Percentiles rank a stretch among this genome's conserved stretches.
Evolutionary conservation across 1,284 basidiomycete species (phyloP).

Genomic region (Heterobasidion parviporum): DNA sequence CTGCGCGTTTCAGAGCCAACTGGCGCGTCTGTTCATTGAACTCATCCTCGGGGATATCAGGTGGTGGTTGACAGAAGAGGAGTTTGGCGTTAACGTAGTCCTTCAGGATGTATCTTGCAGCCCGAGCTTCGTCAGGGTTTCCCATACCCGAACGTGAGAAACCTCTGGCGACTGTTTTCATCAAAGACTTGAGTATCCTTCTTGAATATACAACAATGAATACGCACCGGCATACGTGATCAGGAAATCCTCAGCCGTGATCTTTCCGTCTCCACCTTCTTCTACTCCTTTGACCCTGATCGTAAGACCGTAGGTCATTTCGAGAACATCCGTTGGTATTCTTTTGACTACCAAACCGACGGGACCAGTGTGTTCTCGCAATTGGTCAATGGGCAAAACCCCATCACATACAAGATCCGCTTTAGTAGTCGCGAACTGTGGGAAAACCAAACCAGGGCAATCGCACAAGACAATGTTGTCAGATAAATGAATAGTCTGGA

Average conservation of each 20-base stretch:
- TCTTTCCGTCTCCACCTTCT: conserved; percentile 79
- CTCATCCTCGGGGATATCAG: conserved; percentile 53
- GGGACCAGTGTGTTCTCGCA: conserved; percentile 92
- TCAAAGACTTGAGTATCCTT: conserved; percentile 4
- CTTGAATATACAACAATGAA: background rate
- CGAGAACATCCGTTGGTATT: conserved; percentile 81
- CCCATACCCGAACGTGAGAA: conserved; percentile 93
- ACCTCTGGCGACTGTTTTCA: conserved; percentile 75
- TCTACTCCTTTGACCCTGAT: conserved; percentile 66
- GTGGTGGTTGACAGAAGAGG: conserved; percentile 86
- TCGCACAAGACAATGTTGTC: conserved; percentile 90
- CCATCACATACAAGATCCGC: conserved; percentile 96
- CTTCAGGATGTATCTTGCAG: conserved; percentile 91
- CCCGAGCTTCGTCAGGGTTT: conserved; percentile 93
- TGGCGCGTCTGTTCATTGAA: conserved; percentile 79
- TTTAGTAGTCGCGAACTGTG: conserved; percentile 94
- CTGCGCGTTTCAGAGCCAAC: conserved; percentile 48
- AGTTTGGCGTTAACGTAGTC: conserved; percentile 97
- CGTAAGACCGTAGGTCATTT: conserved; percentile 83
- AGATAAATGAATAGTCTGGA: conserved; percentile 95
- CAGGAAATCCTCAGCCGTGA: conserved; percentile 81
- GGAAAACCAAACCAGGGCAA: conserved; percentile 98
- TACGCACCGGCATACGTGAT: conserved; percentile 85
- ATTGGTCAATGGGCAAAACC: conserved; percentile 95
- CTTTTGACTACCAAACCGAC: conserved; percentile 74